Evolutionary conservation across 2,329 filamentous ascomycete species (phyloP).

Genomic region (Xylariaceae sp.): DNA sequence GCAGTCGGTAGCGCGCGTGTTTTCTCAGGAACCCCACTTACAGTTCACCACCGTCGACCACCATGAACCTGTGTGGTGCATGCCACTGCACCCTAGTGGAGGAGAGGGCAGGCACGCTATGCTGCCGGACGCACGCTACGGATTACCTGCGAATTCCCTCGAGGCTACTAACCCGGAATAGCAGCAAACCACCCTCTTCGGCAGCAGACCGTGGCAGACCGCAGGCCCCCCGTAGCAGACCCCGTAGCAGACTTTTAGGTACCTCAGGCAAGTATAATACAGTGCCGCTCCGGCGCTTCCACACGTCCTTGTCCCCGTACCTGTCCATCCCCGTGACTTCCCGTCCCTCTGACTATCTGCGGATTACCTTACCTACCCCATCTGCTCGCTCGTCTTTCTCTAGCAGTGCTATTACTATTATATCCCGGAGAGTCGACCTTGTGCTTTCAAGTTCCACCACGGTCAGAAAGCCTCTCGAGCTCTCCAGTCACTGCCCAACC

Average conservation of each 20-base stretch:
- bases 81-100: not conserved
- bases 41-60: too few relatives aligned
- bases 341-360: slow-evolving; percentile 11
- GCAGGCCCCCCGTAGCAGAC: too few relatives aligned
- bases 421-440: slow-evolving; percentile 19
- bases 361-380: slow-evolving; percentile 2
- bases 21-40: too few relatives aligned
- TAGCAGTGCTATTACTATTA: slow-evolving; percentile 2
- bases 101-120: too few relatives aligned
- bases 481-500: slow-evolving; percentile 1
- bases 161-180: not conserved
- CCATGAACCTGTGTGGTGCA: too few relatives aligned
- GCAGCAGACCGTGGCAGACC: too few relatives aligned
- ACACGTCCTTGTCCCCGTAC: slow-evolving; percentile 10
- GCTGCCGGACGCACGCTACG: not conserved
- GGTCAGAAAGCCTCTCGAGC: slow-evolving; percentile 6
- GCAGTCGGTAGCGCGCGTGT: too few relatives aligned
- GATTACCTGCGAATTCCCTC: not conserved
- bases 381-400: slow-evolving; percentile 15
- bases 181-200: not conserved
- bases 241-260: not conserved
- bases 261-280: not conserved
- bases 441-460: slow-evolving; percentile 6
- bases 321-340: slow-evolving; percentile 7
- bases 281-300: slow-evolving; percentile 8